Evolutionary conservation across 495 filamentous ascomycete genomes (phyloP).

Genomic region (Mycothermus thermophilus): DNA sequence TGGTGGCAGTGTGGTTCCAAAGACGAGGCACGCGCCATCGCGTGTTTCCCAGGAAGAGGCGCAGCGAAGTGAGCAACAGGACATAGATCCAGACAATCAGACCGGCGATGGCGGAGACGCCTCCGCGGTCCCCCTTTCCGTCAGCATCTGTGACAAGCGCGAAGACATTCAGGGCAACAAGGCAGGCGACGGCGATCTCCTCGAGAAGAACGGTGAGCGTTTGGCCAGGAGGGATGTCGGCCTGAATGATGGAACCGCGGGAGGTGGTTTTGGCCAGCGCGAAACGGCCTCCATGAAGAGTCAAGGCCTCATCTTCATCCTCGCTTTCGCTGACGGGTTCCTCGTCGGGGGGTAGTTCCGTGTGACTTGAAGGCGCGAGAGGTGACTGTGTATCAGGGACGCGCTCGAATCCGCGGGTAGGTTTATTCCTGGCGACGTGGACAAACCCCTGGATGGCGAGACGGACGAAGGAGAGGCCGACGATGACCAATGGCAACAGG

Average conservation of each 20-base stretch:
- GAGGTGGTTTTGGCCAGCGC: constrained; percentile 48
- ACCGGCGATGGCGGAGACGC: constrained; percentile 48
- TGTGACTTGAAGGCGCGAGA: constrained; percentile 33
- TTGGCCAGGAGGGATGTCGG: constrained; percentile 66
- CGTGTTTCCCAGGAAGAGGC: constrained; percentile 57
- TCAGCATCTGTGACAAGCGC: constrained; percentile 36
- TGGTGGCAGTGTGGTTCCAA: constrained; percentile 82
- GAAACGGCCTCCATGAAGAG: constrained; percentile 34
- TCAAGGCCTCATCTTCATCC: constrained; percentile 50
- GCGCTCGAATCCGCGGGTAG: constrained; percentile 34
- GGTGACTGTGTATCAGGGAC: constrained; percentile 25
- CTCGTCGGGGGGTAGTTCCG: constrained; percentile 31
- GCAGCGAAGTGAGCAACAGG: constrained; percentile 54
- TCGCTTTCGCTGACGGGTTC: constrained; percentile 39
- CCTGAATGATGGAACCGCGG: constrained; percentile 51
- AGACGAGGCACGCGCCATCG: constrained; percentile 54
- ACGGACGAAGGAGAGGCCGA: constrained; percentile 54
- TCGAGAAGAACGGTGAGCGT: constrained; percentile 55
- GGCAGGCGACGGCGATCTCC: constrained; percentile 53
- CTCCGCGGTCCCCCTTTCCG: constrained; percentile 15
- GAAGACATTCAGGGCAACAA: constrained; percentile 52
- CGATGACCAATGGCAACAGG: constrained; percentile 60
- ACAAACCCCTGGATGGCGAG: constrained; percentile 43
- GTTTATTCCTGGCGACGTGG: constrained; percentile 34
- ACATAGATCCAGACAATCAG: constrained; percentile 71